Evolutionary conservation across 768 basidiomycete species (phyloP), one percentile per base, ranked within the genome.

Genomic region (Tylopilus intermedius): DNA sequence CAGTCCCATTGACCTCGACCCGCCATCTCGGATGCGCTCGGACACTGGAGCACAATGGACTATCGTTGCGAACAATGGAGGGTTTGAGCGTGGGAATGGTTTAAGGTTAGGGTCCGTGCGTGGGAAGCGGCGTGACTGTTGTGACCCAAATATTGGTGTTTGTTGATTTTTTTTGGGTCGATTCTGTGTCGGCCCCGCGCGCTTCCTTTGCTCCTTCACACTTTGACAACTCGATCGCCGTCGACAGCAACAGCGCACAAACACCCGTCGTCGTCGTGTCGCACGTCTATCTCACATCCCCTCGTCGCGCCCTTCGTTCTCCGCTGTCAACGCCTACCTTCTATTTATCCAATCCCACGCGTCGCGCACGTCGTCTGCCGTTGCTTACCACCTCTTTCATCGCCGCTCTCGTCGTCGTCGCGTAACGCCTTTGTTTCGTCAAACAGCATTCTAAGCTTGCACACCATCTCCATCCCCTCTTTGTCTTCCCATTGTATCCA

Each of bases 81-180:
- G 49, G 51, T 50, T 51, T 58, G 63, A 64, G 66, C 71, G 72
- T 61, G 62, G 60, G 66, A 67, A 68, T 38, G 27, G 41, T 47
- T 58, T 66, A 67, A 70, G 68, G 70, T 71, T 71, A 72, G 67
- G 75, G 75, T 72, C 75, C 63, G 76, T 75, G 75, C 73, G 75
- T 72, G 72, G 62, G 72, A 71, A 63, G 9, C 0, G 0, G 46
- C 44, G 70, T 67, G 64, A 67, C 66, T 38, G 40, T 59, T 61
- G 67, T 67, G 65, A 71, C 68, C 63, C 63, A 68, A 67, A 68
- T 69, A 71, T 71, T 71, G 68, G 64, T 63, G 69, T 71, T 69
- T 68, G 69, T 70, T 72, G 63, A 64, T 51, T 70, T 71, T 71
- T n/a, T 69, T 69, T 68, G 58, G 18, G 62, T 64, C 63, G 66